Conservation (phyloP, 2,329 filamentous ascomycete species). For the Geosmithia flava region DNA sequence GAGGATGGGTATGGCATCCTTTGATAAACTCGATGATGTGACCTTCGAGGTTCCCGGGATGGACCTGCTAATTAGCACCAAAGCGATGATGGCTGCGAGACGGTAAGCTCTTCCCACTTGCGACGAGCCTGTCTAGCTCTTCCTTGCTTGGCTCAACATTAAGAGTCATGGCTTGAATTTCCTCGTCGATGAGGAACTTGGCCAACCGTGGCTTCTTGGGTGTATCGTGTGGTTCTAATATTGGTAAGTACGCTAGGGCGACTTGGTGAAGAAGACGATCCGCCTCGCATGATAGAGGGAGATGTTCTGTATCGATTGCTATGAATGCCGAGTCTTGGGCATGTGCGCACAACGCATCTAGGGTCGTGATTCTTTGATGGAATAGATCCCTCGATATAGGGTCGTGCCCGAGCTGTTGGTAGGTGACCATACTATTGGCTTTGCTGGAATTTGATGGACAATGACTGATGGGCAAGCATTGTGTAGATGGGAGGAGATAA, state of each 20-base stretch:
- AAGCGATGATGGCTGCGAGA: constrained; percentile 5
- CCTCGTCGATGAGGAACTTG: constrained; percentile 1
- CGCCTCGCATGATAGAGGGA: constrained; percentile 3
- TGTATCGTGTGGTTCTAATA: background rate
- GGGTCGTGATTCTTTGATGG: constrained; percentile 3
- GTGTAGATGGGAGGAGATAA: too few species aligned
- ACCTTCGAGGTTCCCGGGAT: constrained; percentile 1
- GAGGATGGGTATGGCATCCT: background rate
- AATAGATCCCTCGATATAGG: constrained; percentile 2
- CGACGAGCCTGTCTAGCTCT: background rate
- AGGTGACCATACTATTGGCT: too few species aligned
- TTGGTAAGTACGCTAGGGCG: constrained; percentile 4
- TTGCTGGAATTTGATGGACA: too few species aligned
- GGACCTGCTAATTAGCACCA: constrained; percentile 1
- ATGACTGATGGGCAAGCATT: too few species aligned
- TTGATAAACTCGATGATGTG: constrained; percentile 4
- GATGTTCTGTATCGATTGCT: constrained; percentile 6
- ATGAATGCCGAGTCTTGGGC: constrained; percentile 4
- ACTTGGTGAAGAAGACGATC: constrained; percentile 8
- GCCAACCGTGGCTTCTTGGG: background rate
- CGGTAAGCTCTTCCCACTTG: constrained; percentile 1
- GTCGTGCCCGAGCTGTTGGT: too few species aligned
- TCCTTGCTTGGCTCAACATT: constrained; percentile 1
- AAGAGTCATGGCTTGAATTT: constrained; percentile 3
- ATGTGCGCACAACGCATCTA: background rate